Evolutionary conservation across 148 eudicot species (phyloP).

Genomic region (Gaultheria prostrata): DNA sequence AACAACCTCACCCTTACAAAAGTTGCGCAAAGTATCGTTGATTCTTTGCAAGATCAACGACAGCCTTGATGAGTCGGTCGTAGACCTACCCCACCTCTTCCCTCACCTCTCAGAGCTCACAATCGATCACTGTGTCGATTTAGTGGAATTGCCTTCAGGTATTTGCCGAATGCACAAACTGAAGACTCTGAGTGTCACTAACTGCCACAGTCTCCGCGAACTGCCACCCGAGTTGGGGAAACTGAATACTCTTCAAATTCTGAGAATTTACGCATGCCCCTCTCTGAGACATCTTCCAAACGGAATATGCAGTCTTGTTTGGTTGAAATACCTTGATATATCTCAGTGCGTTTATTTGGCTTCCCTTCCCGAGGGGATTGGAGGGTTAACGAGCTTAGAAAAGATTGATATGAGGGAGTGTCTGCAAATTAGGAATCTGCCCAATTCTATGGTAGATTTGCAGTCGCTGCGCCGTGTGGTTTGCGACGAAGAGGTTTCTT

Average conservation of each 20-base stretch:
- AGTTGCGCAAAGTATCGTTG: slow-evolving; percentile 53
- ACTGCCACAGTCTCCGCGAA: slow-evolving; percentile 59
- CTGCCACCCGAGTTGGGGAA: slow-evolving; percentile 60
- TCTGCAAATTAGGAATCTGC: slow-evolving; percentile 43
- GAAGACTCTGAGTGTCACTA: slow-evolving; percentile 58
- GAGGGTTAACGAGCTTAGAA: slow-evolving; percentile 47
- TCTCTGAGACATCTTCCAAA: slow-evolving; percentile 50
- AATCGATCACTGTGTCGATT: slow-evolving; percentile 68
- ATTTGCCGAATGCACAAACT: slow-evolving; percentile 50
- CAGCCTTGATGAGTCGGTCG: slow-evolving; percentile 30
- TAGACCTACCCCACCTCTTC: slow-evolving; percentile 56
- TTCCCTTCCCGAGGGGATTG: slow-evolving; percentile 53
- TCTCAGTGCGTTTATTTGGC: slow-evolving; percentile 61
- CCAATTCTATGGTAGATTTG: slow-evolving; percentile 35
- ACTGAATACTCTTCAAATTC: slow-evolving; percentile 44
- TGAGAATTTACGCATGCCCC: slow-evolving; percentile 72
- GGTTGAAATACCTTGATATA: slow-evolving; percentile 62
- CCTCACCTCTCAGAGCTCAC: slow-evolving; percentile 72
- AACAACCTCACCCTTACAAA: slow-evolving; percentile 42
- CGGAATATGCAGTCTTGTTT: slow-evolving; percentile 44
- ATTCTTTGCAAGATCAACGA: slow-evolving; percentile 56
- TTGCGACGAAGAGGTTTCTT: slow-evolving; percentile 74
- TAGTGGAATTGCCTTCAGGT: slow-evolving; percentile 47
- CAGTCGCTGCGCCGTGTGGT: slow-evolving; percentile 48
- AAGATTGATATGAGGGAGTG: slow-evolving; percentile 88